These are phyloP conservation scores for Phytophthora hibernalis DNA, from an alignment of 352 stramenopile species.

Conservation along the genomic window DNA sequence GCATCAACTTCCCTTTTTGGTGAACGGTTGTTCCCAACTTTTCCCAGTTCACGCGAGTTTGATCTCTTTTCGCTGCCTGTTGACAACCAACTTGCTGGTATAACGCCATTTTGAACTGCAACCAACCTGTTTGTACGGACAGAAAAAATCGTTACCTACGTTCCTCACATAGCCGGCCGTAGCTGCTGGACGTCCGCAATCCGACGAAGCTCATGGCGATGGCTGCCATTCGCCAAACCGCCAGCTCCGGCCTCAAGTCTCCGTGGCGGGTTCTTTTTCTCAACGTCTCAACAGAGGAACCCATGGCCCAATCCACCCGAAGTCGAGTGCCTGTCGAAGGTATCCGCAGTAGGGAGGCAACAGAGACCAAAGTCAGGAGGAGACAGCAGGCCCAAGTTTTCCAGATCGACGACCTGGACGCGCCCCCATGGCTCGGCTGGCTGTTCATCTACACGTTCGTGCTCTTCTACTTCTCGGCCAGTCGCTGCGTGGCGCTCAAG, in stretches of 20 bases:
- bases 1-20: too few species aligned
- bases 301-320: background rate
- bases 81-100: too few species aligned
- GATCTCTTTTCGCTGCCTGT: too few species aligned
- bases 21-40: too few species aligned
- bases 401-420: background rate
- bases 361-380: constrained; percentile 7
- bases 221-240: background rate
- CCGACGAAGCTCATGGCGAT: constrained; percentile 11
- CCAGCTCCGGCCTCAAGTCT: background rate
- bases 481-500: constrained; percentile 26
- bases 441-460: constrained; percentile 30
- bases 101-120: background rate
- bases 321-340: constrained; percentile 3
- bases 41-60: background rate
- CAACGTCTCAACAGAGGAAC: background rate
- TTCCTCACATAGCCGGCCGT: background rate
- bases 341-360: background rate
- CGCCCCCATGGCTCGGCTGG: constrained; percentile 22
- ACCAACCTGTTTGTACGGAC: background rate
- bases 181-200: constrained; percentile 6
- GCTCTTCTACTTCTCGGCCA: constrained; percentile 26
- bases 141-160: constrained; percentile 1
- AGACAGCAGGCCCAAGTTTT: constrained; percentile 5
- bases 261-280: background rate